Conservation (phyloP, 176 grass and related monocot genomes). For the Lolium rigidum region DNA sequence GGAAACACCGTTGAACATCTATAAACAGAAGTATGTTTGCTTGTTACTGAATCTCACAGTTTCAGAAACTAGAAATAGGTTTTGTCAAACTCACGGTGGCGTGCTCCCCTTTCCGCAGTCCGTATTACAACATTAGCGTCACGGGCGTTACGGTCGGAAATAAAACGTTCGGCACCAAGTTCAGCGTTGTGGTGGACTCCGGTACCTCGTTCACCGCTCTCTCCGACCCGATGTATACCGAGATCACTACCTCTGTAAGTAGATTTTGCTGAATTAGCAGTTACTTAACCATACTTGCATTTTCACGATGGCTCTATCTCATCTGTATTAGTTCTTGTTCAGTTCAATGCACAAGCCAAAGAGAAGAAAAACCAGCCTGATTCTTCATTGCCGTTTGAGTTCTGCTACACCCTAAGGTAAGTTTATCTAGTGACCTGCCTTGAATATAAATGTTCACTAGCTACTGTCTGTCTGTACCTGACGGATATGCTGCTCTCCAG, state of each 20-base stretch:
- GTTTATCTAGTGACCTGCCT: background rate
- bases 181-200: slow-evolving; percentile 79
- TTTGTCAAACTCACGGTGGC: background rate
- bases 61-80: background rate
- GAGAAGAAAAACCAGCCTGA: slow-evolving; percentile 26
- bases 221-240: slow-evolving; percentile 76
- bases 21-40: slow-evolving; percentile 58
- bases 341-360: slow-evolving; percentile 77
- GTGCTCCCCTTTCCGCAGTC: slow-evolving; percentile 50
- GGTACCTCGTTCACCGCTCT: slow-evolving; percentile 90
- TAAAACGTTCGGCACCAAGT: slow-evolving; percentile 44
- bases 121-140: slow-evolving; percentile 81
- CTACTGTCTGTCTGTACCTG: background rate
- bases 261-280: slow-evolving; percentile 14
- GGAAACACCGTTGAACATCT: slow-evolving; percentile 76
- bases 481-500: slow-evolving; percentile 54
- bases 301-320: background rate
- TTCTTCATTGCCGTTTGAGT: slow-evolving; percentile 70
- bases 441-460: background rate
- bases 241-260: slow-evolving; percentile 75
- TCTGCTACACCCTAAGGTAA: slow-evolving; percentile 81
- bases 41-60: background rate
- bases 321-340: slow-evolving; percentile 30
- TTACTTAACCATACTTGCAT: background rate
- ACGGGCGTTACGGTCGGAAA: slow-evolving; percentile 52